Evolutionary conservation across 129 eudicot genomes (phyloP).

Genomic region (Centrapalus pauciflorus): DNA sequence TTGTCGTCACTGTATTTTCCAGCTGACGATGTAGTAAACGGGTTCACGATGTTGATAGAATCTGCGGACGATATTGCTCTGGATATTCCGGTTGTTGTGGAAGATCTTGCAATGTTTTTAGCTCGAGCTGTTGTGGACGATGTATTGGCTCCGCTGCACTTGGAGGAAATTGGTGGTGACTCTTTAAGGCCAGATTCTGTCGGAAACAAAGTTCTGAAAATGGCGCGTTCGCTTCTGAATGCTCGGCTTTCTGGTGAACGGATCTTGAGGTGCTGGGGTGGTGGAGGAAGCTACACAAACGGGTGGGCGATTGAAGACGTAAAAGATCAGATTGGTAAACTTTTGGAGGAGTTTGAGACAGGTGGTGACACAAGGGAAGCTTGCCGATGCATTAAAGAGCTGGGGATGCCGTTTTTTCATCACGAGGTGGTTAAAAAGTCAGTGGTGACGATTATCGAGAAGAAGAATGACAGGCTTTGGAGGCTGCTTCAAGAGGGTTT

Average conservation of each 20-base stretch:
- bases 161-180: constrained; percentile 61
- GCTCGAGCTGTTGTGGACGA: constrained; percentile 92
- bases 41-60: constrained; percentile 73
- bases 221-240: constrained; percentile 68
- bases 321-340: constrained; percentile 67
- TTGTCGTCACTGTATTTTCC: constrained; percentile 73
- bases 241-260: constrained; percentile 92
- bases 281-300: constrained; percentile 63
- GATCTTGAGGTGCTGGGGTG: constrained; percentile 94
- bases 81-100: constrained; percentile 75
- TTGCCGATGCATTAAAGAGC: constrained; percentile 71
- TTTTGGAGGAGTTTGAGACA: constrained; percentile 79
- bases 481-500: constrained; percentile 51
- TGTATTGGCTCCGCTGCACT: constrained; percentile 72
- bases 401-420: constrained; percentile 92
- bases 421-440: constrained; percentile 95
- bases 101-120: constrained; percentile 82
- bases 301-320: constrained; percentile 93
- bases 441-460: constrained; percentile 65
- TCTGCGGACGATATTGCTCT: constrained; percentile 86
- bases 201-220: constrained; percentile 58
- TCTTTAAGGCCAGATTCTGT: constrained; percentile 39
- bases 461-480: constrained; percentile 71
- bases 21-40: constrained; percentile 73
- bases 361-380: constrained; percentile 86